Conservation (phyloP, 495 filamentous ascomycete species). For the Hypoxylon cercidicola region DNA sequence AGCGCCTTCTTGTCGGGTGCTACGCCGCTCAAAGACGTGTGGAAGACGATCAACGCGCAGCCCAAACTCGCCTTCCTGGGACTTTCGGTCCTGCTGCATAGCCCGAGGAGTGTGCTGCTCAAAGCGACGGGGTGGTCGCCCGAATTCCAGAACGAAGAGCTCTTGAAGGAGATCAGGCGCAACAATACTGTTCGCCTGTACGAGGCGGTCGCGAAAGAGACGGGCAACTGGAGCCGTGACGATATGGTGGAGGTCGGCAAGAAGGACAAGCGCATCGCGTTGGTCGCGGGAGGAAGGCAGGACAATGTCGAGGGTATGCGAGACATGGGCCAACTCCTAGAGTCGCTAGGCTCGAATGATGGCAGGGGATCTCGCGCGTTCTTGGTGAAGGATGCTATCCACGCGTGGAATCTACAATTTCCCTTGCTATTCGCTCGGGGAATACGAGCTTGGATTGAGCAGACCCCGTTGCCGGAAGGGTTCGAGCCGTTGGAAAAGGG, state of each 20-base stretch:
- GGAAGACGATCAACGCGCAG: conserved; percentile 29
- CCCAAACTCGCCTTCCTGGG: conserved; percentile 29
- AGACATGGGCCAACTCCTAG: conserved; percentile 38
- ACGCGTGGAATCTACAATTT: conserved; percentile 52
- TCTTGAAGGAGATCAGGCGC: conserved; percentile 40
- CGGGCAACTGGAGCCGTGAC: conserved; percentile 26
- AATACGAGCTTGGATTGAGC: conserved; percentile 48
- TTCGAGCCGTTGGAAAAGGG: conserved; percentile 36
- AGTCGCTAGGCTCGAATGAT: conserved; percentile 28
- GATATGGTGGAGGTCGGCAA: conserved; percentile 38
- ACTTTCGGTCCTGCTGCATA: conserved; percentile 31
- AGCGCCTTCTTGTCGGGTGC: conserved; percentile 44
- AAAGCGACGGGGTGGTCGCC: conserved; percentile 35
- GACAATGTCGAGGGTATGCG: conserved; percentile 44
- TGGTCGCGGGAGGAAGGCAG: conserved; percentile 44
- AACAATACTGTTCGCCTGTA: conserved; percentile 35
- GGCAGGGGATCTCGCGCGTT: conserved; percentile 39
- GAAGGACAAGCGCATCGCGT: conserved; percentile 37
- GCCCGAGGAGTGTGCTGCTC: conserved; percentile 22
- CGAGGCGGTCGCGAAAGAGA: conserved; percentile 12
- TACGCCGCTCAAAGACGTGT: conserved; percentile 37
- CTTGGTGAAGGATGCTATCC: conserved; percentile 45
- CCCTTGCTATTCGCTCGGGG: conserved; percentile 48
- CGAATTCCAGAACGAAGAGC: conserved; percentile 36
- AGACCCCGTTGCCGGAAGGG: conserved; percentile 35